Evolutionary conservation across 495 filamentous ascomycete species (phyloP), one percentile per base, ranked within the genome.

Genomic region (Aspergillus nanangensis): DNA sequence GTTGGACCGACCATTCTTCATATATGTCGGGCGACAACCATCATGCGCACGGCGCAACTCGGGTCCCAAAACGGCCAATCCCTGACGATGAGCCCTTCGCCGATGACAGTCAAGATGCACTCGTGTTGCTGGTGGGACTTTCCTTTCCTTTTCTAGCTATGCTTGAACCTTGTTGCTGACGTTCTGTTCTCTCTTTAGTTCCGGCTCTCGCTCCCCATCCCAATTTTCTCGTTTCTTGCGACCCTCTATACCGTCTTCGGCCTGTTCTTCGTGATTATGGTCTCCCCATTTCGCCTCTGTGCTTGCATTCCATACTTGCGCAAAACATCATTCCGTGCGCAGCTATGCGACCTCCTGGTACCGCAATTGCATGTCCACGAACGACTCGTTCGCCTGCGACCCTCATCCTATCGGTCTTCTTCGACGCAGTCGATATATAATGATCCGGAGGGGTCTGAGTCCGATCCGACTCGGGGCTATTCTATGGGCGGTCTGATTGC

Each of bases 191-290:
- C n/a, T 23, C 18, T 31, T 10, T 47, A 79, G 75, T 65, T 75
- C 51, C 72, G 73, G 43, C 64, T 78, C 25, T 76, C 74, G 35
- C 35, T 69, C 17, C 65, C 71, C 3, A 59, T 75, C 15, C 74
- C 74, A 8, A 34, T 76, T n/a, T 67, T 74, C 55, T 67, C 70
- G 34, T 42, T 72, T 10, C 40, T 53, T 29, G 60, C 69, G 14
- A 57, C 62, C 14, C 31, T 75, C 24, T 79, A 78, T 48, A 70
- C 73, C 21, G 55, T 74, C 36, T 58, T 72, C 47, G 65, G 65
- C 3, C 47, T 70, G 10, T 18, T 74, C 37, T 62, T 72, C 38
- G 66, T 71, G 43, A 22, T 77, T 44, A 44, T 77, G 24, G 44
- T 67, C 25, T 60, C 61, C 2, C 74, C 74, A 10, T 51, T 77